phyloP scores from a whole-genome alignment of 2,329 filamentous ascomycete genomes.

The Diaporthe sp. region DNA sequence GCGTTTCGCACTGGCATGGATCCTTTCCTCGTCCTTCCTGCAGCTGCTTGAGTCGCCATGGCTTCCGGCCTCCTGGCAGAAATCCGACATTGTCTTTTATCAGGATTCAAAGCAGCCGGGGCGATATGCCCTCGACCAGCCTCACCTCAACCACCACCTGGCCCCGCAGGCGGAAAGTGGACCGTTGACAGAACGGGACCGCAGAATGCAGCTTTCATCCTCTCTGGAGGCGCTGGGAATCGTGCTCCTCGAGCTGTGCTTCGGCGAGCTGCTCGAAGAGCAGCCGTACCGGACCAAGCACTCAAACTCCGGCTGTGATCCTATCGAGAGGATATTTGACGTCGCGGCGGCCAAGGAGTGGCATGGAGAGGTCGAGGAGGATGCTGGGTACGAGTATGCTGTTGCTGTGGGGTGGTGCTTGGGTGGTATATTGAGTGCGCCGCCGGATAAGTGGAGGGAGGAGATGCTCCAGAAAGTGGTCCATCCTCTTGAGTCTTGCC shows the following conservation, averaged over 20 bases:
- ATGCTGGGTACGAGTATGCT: background rate
- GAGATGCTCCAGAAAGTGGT: background rate
- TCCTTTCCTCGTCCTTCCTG: background rate
- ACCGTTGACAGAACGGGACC: background rate
- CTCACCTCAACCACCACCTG: no score
- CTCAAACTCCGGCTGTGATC: background rate
- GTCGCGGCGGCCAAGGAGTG: background rate
- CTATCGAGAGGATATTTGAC: background rate
- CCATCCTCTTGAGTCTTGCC: background rate
- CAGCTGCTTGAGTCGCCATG: background rate
- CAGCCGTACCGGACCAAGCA: background rate
- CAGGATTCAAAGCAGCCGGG: no score
- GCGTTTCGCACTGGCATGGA: background rate
- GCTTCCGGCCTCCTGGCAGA: background rate
- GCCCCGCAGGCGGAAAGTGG: background rate
- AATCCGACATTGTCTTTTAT: background rate
- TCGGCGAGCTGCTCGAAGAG: background rate
- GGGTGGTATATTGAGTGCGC: background rate
- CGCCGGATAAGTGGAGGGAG: background rate
- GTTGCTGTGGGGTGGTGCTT: constrained; percentile 1
- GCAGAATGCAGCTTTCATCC: background rate
- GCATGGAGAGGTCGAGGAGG: background rate
- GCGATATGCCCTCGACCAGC: no score
- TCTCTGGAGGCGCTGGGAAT: background rate
- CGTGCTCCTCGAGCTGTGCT: background rate